These are phyloP conservation scores for Canariomyces notabilis DNA, from an alignment of 2,329 filamentous ascomycete genomes.

Conservation along the genomic window DNA sequence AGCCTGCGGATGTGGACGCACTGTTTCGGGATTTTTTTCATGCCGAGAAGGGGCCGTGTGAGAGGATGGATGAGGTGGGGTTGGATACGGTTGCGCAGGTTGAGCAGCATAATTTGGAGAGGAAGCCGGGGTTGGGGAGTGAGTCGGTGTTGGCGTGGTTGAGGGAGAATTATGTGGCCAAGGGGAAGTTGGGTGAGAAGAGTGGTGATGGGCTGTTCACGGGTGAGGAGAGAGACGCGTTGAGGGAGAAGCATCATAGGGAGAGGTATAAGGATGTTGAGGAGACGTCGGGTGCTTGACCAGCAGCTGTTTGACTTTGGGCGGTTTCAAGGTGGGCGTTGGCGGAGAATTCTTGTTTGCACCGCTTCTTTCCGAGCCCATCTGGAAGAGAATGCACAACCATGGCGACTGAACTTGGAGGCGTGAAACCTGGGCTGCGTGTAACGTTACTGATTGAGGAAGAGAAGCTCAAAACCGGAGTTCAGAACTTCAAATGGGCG, in stretches of 20 bases:
- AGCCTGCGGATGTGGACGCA: slow-evolving; percentile 30
- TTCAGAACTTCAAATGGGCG: not conserved
- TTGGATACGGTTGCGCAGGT: slow-evolving; percentile 31
- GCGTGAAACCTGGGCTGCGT: too few relatives aligned
- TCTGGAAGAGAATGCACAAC: too few relatives aligned
- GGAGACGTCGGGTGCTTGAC: slow-evolving; percentile 24
- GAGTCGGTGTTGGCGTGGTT: slow-evolving; percentile 24
- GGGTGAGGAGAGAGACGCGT: slow-evolving; percentile 21
- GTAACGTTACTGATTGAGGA: too few relatives aligned
- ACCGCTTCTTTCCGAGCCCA: too few relatives aligned
- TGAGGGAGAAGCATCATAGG: slow-evolving; percentile 21
- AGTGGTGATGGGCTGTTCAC: slow-evolving; percentile 28
- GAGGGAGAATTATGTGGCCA: slow-evolving; percentile 25
- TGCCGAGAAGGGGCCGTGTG: slow-evolving; percentile 28
- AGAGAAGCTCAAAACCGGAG: too few relatives aligned
- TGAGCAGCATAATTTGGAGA: slow-evolving; percentile 25
- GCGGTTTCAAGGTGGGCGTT: not conserved
- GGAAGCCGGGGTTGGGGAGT: slow-evolving; percentile 14
- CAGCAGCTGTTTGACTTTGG: not conserved
- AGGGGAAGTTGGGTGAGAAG: slow-evolving; percentile 29
- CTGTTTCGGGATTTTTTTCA: slow-evolving; percentile 31
- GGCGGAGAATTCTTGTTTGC: too few relatives aligned
- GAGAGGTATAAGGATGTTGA: slow-evolving; percentile 19
- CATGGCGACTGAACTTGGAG: too few relatives aligned
- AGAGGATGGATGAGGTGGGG: slow-evolving; percentile 32